Conservation (phyloP, 257 asterid species). For the Nicotiana benthamiana region DNA sequence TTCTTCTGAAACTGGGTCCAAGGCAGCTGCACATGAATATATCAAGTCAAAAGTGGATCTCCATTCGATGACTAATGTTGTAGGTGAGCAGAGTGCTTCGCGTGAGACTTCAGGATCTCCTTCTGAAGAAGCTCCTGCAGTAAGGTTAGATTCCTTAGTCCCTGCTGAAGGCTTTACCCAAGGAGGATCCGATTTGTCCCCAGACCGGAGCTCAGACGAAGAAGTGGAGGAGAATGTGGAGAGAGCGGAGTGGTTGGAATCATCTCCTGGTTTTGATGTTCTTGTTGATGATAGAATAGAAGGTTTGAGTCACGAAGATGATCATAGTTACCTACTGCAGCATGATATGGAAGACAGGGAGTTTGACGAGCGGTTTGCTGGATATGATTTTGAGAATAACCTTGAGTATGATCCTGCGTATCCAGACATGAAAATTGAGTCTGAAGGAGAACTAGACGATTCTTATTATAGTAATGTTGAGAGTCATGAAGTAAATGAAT, state of each 20-base stretch:
- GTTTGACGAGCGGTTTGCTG: conserved; percentile 6
- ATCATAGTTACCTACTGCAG: conserved; percentile 10
- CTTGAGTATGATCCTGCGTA: conserved; percentile 19
- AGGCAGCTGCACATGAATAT: conserved; percentile 2
- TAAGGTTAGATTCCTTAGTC: conserved; percentile 13
- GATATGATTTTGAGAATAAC: conserved; percentile 20
- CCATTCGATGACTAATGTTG: background rate
- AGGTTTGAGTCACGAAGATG: conserved; percentile 20
- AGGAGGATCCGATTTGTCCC: conserved; percentile 9
- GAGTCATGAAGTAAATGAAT: background rate
- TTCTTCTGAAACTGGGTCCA: conserved; percentile 7
- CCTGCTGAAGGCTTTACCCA: conserved; percentile 12
- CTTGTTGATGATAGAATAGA: conserved; percentile 26
- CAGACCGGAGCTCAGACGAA: conserved; percentile 21
- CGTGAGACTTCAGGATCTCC: conserved; percentile 15
- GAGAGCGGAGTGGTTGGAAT: conserved; percentile 30
- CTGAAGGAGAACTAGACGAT: conserved; percentile 2
- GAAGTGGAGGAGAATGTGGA: conserved; percentile 11
- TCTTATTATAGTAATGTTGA: background rate
- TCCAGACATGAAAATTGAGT: conserved; percentile 13
- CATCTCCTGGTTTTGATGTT: conserved; percentile 39
- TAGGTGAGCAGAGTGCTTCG: conserved; percentile 9
- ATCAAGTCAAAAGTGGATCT: conserved; percentile 8
- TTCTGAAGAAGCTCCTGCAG: conserved; percentile 22
- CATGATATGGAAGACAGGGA: conserved; percentile 20